Conservation (phyloP, 129 eudicot species). For the Helichrysum umbraculigerum region DNA sequence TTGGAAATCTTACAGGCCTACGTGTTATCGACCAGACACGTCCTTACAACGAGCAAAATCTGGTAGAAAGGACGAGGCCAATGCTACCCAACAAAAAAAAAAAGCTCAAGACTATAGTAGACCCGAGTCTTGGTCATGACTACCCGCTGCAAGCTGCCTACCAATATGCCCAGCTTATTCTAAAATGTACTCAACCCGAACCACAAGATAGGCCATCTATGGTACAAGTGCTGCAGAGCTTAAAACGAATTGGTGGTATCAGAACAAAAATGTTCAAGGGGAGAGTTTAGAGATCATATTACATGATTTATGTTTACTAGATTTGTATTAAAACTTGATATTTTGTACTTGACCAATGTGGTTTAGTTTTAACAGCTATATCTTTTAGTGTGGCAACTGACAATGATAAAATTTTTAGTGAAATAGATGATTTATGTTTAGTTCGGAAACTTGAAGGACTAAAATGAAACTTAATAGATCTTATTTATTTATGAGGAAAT, state of each 20-base stretch:
- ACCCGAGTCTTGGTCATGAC: slow-evolving; percentile 35
- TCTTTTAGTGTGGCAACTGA: no score
- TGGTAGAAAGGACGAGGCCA: slow-evolving; percentile 39
- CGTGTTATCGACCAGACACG: slow-evolving; percentile 31
- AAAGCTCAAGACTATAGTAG: slow-evolving; percentile 34
- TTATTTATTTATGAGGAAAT: no score
- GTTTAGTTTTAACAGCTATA: not conserved
- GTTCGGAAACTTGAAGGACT: no score
- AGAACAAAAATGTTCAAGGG: slow-evolving; percentile 7
- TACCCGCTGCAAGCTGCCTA: slow-evolving; percentile 28
- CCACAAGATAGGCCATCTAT: slow-evolving; percentile 42
- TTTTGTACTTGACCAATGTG: not conserved
- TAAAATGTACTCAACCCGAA: slow-evolving; percentile 32
- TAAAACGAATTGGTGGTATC: slow-evolving; percentile 31
- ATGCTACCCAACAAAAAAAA: slow-evolving; percentile 28
- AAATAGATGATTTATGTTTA: no score
- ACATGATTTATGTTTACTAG: slow-evolving; percentile 1
- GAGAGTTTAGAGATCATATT: slow-evolving; percentile 6
- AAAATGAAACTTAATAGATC: no score
- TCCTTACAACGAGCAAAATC: slow-evolving; percentile 21
- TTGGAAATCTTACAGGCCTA: slow-evolving; percentile 15
- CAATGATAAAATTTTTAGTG: no score
- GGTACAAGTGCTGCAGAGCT: slow-evolving; percentile 36
- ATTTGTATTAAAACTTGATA: slow-evolving; percentile 7
- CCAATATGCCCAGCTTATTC: slow-evolving; percentile 27